A percentile compares a stretch with the other conserved stretches of the same genome.
These are phyloP conservation scores for Phytophthora pseudosyringae DNA, from an alignment of 352 stramenopile species.

Conservation along the genomic window DNA sequence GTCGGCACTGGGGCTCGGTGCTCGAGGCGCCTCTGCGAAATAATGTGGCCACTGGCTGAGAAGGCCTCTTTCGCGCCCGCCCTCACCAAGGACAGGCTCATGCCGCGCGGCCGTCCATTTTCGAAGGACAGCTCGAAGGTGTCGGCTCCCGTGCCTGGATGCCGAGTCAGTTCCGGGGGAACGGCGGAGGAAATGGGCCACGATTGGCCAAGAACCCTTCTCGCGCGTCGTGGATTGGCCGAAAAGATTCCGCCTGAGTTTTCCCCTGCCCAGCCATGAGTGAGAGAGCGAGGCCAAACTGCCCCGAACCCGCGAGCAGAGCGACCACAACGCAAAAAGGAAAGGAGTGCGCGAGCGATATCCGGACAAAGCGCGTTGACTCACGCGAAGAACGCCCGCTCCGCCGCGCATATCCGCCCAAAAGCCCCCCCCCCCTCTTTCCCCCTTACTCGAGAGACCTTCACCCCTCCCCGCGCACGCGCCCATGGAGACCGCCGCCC, in stretches of 20 bases:
- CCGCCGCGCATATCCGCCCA: conserved; percentile 8
- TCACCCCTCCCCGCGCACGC: conserved; percentile 15
- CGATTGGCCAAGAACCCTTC: conserved; percentile 19
- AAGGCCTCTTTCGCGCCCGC: not conserved
- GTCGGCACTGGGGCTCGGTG: not conserved
- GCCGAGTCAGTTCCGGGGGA: conserved; percentile 28
- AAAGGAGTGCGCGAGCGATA: conserved; percentile 16
- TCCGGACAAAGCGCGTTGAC: conserved; percentile 25
- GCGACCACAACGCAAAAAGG: conserved; percentile 43
- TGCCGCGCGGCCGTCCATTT: conserved; percentile 9
- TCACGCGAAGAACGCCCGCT: conserved; percentile 5
- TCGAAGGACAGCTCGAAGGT: not conserved
- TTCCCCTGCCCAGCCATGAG: conserved; percentile 14
- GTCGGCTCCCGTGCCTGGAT: not conserved
- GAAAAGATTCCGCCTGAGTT: conserved; percentile 40
- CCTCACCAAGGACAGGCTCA: conserved; percentile 19
- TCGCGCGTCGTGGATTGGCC: not conserved
- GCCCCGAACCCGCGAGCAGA: conserved; percentile 23
- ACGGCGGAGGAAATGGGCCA: conserved; percentile 7
- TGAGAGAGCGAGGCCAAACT: conserved; percentile 32
- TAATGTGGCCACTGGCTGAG: conserved; percentile 22
- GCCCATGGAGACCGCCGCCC: conserved; percentile 34
- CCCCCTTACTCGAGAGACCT: conserved; percentile 11
- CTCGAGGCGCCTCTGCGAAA: not conserved
- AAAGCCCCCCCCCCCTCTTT: conserved; percentile 2